Conservation (phyloP, 352 stramenopile genomes). For the Thraustochytrium striatum region DNA sequence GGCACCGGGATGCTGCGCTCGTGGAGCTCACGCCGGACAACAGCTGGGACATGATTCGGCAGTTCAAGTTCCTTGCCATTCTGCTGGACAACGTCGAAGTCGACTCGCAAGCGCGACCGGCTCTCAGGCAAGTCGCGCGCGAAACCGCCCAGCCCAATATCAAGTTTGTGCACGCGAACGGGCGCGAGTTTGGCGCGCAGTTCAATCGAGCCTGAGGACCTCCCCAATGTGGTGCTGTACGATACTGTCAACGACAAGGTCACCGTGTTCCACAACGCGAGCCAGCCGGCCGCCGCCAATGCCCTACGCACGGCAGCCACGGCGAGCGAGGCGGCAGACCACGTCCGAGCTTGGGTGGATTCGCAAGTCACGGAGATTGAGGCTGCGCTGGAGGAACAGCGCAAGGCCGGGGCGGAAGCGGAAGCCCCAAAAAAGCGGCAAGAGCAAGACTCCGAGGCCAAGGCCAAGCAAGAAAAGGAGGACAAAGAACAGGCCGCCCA, state of each 20-base stretch:
- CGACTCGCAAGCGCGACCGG: too few species aligned
- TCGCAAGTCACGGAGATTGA: too few species aligned
- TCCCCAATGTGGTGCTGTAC: conserved; percentile 25
- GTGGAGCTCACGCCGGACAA: conserved; percentile 44
- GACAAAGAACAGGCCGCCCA: background rate
- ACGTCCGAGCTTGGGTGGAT: background rate
- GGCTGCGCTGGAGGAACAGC: background rate
- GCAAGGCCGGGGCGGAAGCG: background rate
- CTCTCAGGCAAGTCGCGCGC: too few species aligned
- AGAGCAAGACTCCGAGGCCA: background rate
- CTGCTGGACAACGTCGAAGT: background rate
- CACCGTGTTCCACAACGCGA: background rate
- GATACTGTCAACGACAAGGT: background rate
- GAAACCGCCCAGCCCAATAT: background rate
- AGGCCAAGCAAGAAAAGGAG: background rate
- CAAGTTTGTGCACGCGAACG: conserved; percentile 32
- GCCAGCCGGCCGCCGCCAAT: background rate
- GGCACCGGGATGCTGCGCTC: conserved; percentile 3
- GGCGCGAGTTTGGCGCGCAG: conserved; percentile 22
- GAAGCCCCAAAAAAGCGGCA: background rate
- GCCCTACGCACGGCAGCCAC: background rate
- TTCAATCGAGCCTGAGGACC: background rate
- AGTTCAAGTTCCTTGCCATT: conserved; percentile 12
- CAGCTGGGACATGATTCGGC: conserved; percentile 18
- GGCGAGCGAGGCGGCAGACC: background rate